Evolutionary conservation across 2,329 filamentous ascomycete species (phyloP), one percentile per base, ranked within the genome.

Genomic region (Diaporthe ilicicola): DNA sequence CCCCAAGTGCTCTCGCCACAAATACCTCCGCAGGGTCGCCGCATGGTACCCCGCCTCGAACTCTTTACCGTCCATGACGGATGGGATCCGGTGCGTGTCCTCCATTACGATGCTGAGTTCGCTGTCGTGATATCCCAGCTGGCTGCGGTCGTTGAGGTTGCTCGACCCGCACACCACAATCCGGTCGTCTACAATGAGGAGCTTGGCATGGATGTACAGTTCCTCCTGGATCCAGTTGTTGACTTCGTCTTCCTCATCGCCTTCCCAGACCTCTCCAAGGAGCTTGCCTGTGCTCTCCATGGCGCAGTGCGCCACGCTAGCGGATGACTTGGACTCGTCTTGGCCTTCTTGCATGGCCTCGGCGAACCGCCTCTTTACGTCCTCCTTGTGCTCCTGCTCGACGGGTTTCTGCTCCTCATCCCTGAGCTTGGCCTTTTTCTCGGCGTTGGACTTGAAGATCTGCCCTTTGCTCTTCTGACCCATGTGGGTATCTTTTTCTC

Each of bases 181-280:
- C 67, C 91, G 90, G 80, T 98, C 95, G 78, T 98, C 95, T 1
- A 92, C 92, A 75, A 98, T 95, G 75, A 96, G 87, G 44, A 98
- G 87, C 83, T 98, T 99, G 34, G 91, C 93, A 80, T 99, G 96
- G 59, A 98, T 92, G 79, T 99, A 99, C 2, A 98, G 88, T 81
- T 99, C 95, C 79, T 99, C 96, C 79, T 97, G 95, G 71, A 98
- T 92, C 85, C 96, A 97, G 78, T 97, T 94, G 67, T 92, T 88
- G 70, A 94, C 92, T 80, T 98, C 96, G 1, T 89, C 88, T 75
- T 95, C 89, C 0, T 90, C 83, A 4, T 92, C 84, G 19, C 93
- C 92, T 19, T 95, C 92, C 93, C 94, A 98, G 0, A 83, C 77
- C 80, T 97, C 93, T 12, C 93, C 90, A 4, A 76, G 89, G 81